Conservation (phyloP, 139 green algal genomes). For the Asterochloris sp. region DNA sequence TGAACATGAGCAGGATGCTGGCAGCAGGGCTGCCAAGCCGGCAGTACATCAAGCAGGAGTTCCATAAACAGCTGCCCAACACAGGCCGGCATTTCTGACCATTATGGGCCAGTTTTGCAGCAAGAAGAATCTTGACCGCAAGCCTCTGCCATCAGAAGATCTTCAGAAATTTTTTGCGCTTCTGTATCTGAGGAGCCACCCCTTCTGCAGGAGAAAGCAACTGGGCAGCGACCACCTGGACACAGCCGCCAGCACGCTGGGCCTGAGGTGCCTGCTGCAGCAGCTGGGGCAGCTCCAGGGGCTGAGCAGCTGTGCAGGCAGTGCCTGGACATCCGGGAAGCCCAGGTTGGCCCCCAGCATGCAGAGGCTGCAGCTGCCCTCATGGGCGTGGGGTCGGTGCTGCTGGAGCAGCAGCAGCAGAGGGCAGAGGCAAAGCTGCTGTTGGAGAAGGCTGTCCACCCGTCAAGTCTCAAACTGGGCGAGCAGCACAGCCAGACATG, state of each 20-base stretch:
- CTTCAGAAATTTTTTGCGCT: not conserved
- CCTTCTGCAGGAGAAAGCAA: not conserved
- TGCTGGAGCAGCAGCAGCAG: conserved; percentile 1
- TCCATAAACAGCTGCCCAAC: not conserved
- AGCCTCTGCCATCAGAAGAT: not conserved
- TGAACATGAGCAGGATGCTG: not conserved
- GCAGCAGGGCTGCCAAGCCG: not conserved
- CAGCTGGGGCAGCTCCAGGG: conserved; percentile 6
- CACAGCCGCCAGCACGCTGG: not conserved
- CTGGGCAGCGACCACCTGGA: not conserved
- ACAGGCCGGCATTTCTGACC: not conserved
- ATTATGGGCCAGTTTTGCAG: not conserved
- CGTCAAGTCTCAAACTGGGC: conserved; percentile 14
- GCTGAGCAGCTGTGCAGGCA: not conserved
- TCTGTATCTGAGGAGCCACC: not conserved
- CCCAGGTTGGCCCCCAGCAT: conserved; percentile 12
- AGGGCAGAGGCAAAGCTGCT: conserved; percentile 5
- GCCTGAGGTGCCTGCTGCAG: not conserved
- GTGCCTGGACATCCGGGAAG: conserved; percentile 16
- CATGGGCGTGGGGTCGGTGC: conserved; percentile 12
- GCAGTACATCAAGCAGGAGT: not conserved
- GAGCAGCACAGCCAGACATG: conserved; percentile 8
- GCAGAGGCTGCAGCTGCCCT: conserved; percentile 15
- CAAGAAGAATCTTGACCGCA: too few species aligned
- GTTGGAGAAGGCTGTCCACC: conserved; percentile 3